phyloP scores from a whole-genome alignment of 2,329 filamentous ascomycete genomes.

The Ophiocordyceps australis region DNA sequence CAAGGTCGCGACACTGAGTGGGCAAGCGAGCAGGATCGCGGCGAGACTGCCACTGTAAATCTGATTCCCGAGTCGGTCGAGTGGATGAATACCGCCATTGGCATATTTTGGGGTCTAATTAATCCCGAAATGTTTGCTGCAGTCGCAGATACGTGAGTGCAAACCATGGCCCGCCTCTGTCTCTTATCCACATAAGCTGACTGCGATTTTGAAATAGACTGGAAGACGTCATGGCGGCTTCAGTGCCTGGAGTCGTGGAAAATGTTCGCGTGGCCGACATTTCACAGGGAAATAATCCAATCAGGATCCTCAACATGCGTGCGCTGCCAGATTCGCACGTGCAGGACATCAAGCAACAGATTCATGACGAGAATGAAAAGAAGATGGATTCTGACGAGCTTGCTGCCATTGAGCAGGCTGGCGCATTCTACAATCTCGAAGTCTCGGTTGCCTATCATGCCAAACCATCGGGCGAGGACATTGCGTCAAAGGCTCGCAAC shows the following conservation, averaged over 20 bases:
- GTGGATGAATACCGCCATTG: constrained; percentile 86
- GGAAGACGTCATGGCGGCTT: constrained; percentile 87
- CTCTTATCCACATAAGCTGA: not conserved
- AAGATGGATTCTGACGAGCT: constrained; percentile 74
- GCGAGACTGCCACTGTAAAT: constrained; percentile 72
- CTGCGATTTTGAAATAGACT: constrained; percentile 7
- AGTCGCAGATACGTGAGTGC: constrained; percentile 61
- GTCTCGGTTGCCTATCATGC: constrained; percentile 85
- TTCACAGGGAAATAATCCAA: constrained; percentile 77
- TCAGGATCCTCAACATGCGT: constrained; percentile 73
- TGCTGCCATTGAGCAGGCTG: constrained; percentile 76
- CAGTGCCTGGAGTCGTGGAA: constrained; percentile 77
- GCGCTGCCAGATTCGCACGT: constrained; percentile 67
- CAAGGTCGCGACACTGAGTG: constrained; percentile 75
- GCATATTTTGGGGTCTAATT: constrained; percentile 74
- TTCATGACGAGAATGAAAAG: constrained; percentile 61
- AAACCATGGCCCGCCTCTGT: no score
- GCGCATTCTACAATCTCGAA: constrained; percentile 85
- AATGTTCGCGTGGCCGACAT: constrained; percentile 93
- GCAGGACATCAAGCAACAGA: constrained; percentile 62
- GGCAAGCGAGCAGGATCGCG: constrained; percentile 70
- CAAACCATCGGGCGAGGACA: constrained; percentile 48
- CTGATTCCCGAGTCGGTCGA: constrained; percentile 84
- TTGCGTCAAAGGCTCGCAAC: constrained; percentile 72
- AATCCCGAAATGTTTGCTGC: constrained; percentile 91